Conservation (phyloP, 495 filamentous ascomycete species). For the Penicillium taxi region DNA sequence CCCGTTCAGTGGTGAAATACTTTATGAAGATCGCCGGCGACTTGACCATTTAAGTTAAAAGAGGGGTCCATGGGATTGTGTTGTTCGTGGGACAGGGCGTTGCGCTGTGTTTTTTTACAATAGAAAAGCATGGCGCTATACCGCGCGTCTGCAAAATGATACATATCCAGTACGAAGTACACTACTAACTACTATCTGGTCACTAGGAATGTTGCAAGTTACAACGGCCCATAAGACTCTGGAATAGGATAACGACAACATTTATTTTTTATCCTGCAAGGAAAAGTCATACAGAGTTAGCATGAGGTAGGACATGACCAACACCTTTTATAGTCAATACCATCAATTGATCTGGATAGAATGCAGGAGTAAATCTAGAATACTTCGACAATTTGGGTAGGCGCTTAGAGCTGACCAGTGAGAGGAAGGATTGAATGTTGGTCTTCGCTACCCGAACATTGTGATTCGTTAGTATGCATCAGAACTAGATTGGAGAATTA, state of each 20-base stretch:
- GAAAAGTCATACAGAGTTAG: too few species aligned
- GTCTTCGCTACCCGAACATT: constrained; percentile 1
- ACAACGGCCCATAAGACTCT: too few species aligned
- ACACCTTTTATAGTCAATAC: too few species aligned
- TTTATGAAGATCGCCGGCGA: constrained; percentile 50
- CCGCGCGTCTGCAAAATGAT: constrained; percentile 2
- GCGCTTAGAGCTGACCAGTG: constrained; percentile 13
- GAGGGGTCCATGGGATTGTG: constrained; percentile 46
- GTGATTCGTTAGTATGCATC: constrained; percentile 5
- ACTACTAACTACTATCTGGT: not conserved
- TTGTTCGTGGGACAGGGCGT: constrained; percentile 59
- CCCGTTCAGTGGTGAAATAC: too few species aligned
- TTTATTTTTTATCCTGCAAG: too few species aligned
- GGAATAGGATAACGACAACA: too few species aligned
- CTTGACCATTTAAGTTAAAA: too few species aligned
- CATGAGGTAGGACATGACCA: too few species aligned
- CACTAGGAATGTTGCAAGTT: too few species aligned
- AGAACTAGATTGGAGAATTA: not conserved
- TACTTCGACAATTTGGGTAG: constrained; percentile 3
- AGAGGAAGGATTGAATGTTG: constrained; percentile 9
- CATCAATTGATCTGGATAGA: too few species aligned
- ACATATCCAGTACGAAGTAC: not conserved
- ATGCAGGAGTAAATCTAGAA: too few species aligned
- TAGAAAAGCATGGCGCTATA: constrained; percentile 46
- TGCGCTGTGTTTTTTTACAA: constrained; percentile 39